Evolutionary conservation across 192 early-diverging fungal genomes (phyloP).

Genomic region (Gryganskiella cystojenkinii): DNA sequence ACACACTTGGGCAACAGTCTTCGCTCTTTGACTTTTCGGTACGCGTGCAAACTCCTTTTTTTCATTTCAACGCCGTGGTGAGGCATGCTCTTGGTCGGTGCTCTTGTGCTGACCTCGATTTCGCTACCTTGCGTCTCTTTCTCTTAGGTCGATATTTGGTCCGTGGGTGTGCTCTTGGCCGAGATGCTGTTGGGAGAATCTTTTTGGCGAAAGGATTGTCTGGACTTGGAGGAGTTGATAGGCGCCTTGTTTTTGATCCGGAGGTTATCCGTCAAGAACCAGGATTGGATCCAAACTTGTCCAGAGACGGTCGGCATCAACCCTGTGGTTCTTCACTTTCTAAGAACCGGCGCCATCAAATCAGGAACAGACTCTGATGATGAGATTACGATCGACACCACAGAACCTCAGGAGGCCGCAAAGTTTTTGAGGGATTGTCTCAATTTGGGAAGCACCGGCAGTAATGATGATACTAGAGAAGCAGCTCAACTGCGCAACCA

Average conservation of each 20-base stretch:
- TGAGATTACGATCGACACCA: neutral
- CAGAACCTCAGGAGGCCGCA: constrained; percentile 7
- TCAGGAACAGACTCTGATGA: constrained; percentile 5
- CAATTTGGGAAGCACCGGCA: neutral
- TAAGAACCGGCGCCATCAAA: constrained; percentile 33
- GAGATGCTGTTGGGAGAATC: constrained; percentile 60
- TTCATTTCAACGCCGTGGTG: neutral
- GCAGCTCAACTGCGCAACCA: constrained; percentile 24
- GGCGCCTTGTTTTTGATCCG: constrained; percentile 55
- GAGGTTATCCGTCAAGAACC: constrained; percentile 30
- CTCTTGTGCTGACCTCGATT: neutral
- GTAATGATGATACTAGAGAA: neutral
- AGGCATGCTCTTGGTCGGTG: neutral
- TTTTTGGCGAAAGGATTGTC: constrained; percentile 63
- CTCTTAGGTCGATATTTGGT: constrained; percentile 65
- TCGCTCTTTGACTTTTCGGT: neutral
- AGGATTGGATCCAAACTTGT: constrained; percentile 37
- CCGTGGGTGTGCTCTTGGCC: constrained; percentile 62
- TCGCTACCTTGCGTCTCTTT: neutral
- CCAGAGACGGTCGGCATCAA: constrained; percentile 57
- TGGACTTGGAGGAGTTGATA: constrained; percentile 61
- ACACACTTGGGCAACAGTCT: constrained; percentile 12
- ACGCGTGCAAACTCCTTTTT: constrained; percentile 6
- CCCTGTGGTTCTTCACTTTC: constrained; percentile 52
- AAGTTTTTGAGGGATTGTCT: constrained; percentile 28